Base-by-base conservation (phyloP, 2,329 filamentous ascomycete genomes). In the Aureobasidium sp. region DNA sequence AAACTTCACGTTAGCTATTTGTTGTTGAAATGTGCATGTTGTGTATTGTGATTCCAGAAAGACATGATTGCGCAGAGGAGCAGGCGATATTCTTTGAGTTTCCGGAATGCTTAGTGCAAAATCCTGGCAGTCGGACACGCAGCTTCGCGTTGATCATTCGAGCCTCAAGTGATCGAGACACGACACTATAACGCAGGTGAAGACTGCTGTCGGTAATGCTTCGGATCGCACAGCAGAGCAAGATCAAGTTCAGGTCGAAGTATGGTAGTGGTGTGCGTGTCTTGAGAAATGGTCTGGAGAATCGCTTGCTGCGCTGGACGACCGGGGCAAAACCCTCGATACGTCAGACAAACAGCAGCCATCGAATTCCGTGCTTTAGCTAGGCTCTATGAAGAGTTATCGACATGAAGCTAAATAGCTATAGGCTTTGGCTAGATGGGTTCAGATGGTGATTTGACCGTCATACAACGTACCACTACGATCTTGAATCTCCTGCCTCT, bases 321-420 rank as follows among this genome's bases (percentile, higher is more conserved):
- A 14, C 36, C 5, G 54, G 54, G 32, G 29, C 42, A 27, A 48
- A 59, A 27, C 2, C 45, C 34, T 41, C 27, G 10, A 39, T 7
- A 42, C 57, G 27, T 3, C 57, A 49, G 37, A 59, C 45, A 29
- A 49, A 49, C 57, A 59, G 57, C 57, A 50, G 45, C 57, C 57
- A 59, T 59, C 57, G 57, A 45, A 55, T 61, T 61, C 59, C 59
- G 32, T 61, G 59, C 59, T 61, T 61, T 62, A 58, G 61, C 54
- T 62, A 79, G 80, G 82, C 79, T 83, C 82, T 86, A 85, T 84
- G 78, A 84, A 85, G 80, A 83, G 83, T 77, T 84, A 83, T 85
- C 82, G 82, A 85, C 80, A 85, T 79, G 79, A 81, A 82, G 82
- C 80, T 85, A 84, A 83, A 82, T 81, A 81, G 69, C 69, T 68